A percentile compares a stretch with the other conserved stretches of the same genome.
These are phyloP conservation scores for Diphasiastrum complanatum DNA, from an alignment of 83 land plant species.

Conservation along the genomic window DNA sequence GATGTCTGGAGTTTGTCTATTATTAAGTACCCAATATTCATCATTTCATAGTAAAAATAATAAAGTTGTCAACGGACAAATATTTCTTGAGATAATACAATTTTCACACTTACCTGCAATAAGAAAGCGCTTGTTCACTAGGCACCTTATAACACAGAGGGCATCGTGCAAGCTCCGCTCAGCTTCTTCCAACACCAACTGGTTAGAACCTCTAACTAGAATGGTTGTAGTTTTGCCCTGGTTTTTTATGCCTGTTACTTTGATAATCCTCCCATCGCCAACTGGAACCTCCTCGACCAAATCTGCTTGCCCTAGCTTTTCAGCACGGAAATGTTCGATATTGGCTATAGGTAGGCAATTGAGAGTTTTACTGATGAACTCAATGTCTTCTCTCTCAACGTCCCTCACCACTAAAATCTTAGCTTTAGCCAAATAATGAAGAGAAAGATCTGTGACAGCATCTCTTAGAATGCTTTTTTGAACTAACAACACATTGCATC, in stretches of 20 bases:
- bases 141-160: constrained; percentile 84
- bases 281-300: constrained; percentile 81
- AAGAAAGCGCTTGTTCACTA: constrained; percentile 75
- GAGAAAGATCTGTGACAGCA: constrained; percentile 84
- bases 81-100: background rate
- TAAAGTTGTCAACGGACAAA: background rate
- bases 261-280: constrained; percentile 71
- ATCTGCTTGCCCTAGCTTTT: constrained; percentile 85
- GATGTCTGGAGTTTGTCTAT: too few species aligned
- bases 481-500: constrained; percentile 84
- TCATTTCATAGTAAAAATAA: too few species aligned
- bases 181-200: constrained; percentile 77
- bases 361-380: constrained; percentile 86
- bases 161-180: constrained; percentile 96
- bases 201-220: constrained; percentile 78
- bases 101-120: constrained; percentile 43
- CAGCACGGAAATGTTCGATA: constrained; percentile 86
- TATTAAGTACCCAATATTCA: background rate
- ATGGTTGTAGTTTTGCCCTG: constrained; percentile 86
- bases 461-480: constrained; percentile 93
- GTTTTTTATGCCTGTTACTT: constrained; percentile 84
- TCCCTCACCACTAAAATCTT: constrained; percentile 92
- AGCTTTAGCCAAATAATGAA: constrained; percentile 89
- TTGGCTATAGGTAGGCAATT: constrained; percentile 91
- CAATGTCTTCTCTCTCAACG: constrained; percentile 91